phyloP scores from a whole-genome alignment of 2,329 filamentous ascomycete genomes.

The Harringtonia lauricola region DNA sequence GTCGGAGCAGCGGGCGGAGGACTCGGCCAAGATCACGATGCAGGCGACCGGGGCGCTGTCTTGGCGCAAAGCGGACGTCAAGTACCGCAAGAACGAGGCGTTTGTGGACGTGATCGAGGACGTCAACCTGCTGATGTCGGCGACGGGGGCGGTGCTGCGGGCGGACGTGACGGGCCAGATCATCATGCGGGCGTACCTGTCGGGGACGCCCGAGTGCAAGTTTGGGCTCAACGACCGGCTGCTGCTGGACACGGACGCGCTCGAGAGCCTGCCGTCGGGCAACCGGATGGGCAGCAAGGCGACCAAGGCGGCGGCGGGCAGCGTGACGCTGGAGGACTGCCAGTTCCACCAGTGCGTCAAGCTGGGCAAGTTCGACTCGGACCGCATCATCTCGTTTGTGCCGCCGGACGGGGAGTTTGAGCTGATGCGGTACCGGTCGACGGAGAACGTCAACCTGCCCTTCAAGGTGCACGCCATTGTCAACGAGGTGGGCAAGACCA shows the following conservation, averaged over 20 bases:
- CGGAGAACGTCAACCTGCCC: slow-evolving; percentile 95
- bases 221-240: slow-evolving; percentile 95
- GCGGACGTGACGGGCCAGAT: slow-evolving; percentile 97
- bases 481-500: slow-evolving; percentile 91
- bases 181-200: slow-evolving; percentile 95
- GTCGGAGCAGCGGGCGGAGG: slow-evolving; percentile 73
- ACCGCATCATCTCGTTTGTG: slow-evolving; percentile 93
- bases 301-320: slow-evolving; percentile 89
- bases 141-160: slow-evolving; percentile 84
- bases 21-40: slow-evolving; percentile 98
- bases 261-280: slow-evolving; percentile 57
- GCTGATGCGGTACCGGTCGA: slow-evolving; percentile 95
- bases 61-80: slow-evolving; percentile 94
- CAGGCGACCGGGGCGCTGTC: slow-evolving; percentile 95
- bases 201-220: slow-evolving; percentile 95
- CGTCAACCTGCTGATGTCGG: slow-evolving; percentile 98
- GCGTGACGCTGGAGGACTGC: slow-evolving; percentile 92
- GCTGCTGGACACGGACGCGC: slow-evolving; percentile 68
- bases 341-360: slow-evolving; percentile 99
- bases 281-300: slow-evolving; percentile 76
- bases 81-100: slow-evolving; percentile 98
- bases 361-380: slow-evolving; percentile 89
- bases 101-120: slow-evolving; percentile 99
- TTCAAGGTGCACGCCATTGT: slow-evolving; percentile 99
- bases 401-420: slow-evolving; percentile 97